phyloP scores from a whole-genome alignment of 495 filamentous ascomycete genomes.

The Cercophora sp. region DNA sequence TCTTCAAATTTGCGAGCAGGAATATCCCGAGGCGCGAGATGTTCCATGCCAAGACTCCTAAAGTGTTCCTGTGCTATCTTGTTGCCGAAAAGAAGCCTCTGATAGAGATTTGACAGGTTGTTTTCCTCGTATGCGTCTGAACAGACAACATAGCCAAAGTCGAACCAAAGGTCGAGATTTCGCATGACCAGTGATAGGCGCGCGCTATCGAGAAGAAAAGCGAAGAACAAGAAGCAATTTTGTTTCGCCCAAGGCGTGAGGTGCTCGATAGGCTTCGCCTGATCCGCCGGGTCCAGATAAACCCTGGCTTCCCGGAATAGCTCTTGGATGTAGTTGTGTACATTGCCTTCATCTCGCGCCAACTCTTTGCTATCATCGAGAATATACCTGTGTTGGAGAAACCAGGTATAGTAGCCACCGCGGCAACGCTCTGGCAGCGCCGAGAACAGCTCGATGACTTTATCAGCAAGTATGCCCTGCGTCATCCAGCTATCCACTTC shows the following conservation, averaged over 20 bases:
- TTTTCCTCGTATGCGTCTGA: neutral
- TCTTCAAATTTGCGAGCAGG: neutral
- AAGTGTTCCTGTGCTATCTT: neutral
- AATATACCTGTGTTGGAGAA: neutral
- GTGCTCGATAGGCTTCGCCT: neutral
- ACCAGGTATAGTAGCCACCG: slow-evolving; percentile 1
- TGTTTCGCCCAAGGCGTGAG: neutral
- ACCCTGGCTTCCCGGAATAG: neutral
- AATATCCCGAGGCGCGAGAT: neutral
- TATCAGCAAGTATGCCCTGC: neutral
- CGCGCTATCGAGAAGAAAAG: neutral
- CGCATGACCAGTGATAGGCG: neutral
- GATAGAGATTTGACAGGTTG: neutral
- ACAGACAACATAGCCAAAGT: slow-evolving; percentile 3
- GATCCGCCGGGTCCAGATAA: neutral
- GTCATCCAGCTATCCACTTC: neutral
- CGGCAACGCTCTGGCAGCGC: neutral
- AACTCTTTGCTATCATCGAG: neutral
- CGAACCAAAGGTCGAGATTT: slow-evolving; percentile 6
- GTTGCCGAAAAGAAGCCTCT: neutral
- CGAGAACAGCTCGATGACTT: slow-evolving; percentile 1
- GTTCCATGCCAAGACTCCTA: neutral
- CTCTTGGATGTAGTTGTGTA: neutral
- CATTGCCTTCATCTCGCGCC: neutral
- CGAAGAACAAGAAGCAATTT: slow-evolving; percentile 5